Percentiles rank a stretch among this genome's conserved stretches.
Evolutionary conservation across 2,329 filamentous ascomycete species (phyloP).

Genomic region (Monilinia fructicola): DNA sequence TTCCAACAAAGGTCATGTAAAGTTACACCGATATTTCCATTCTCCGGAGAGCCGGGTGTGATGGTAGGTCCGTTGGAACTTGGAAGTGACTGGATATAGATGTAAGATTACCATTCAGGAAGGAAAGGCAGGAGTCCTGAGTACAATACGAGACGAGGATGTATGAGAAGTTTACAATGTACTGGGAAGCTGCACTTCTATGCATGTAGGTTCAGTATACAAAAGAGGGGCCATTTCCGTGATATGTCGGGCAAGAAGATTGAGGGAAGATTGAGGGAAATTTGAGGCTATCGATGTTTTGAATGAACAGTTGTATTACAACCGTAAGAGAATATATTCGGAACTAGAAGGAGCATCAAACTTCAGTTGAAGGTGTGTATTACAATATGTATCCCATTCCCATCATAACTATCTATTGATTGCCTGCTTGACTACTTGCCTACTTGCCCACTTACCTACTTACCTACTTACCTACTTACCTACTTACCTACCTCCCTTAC

Average conservation of each 20-base stretch:
- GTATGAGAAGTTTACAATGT: not conserved
- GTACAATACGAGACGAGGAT: constrained; percentile 7
- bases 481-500: not conserved
- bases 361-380: constrained; percentile 1
- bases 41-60: constrained; percentile 14
- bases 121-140: not conserved
- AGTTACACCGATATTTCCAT: constrained; percentile 19
- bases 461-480: not conserved
- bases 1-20: constrained; percentile 14
- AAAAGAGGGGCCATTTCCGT: constrained; percentile 16
- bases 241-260: constrained; percentile 15
- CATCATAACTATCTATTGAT: not conserved
- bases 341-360: not conserved
- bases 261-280: not conserved
- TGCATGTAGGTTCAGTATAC: constrained; percentile 22
- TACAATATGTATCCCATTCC: not conserved
- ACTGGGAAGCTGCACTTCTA: constrained; percentile 7
- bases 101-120: not conserved
- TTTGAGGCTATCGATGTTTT: constrained; percentile 14
- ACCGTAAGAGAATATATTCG: not conserved
- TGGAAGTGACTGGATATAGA: constrained; percentile 7
- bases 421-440: not conserved
- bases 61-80: constrained; percentile 13
- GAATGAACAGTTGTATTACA: not conserved
- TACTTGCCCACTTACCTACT: too few relatives aligned